Conservation (phyloP, 345 rosid genomes). For the Sisymbrium irio region DNA sequence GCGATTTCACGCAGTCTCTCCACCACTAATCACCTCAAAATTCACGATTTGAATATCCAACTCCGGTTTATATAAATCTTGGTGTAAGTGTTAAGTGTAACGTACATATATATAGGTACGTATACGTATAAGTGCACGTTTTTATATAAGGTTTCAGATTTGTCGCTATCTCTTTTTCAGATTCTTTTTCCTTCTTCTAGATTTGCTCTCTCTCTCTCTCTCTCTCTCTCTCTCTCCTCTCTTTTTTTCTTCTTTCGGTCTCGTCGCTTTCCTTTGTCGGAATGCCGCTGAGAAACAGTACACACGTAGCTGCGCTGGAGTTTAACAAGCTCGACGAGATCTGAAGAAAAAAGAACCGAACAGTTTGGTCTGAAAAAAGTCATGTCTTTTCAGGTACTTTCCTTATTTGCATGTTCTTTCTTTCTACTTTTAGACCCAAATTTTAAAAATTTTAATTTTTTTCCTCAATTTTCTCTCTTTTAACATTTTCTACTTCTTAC, state of each 20-base stretch:
- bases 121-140: slow-evolving; percentile 18
- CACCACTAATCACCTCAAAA: neutral
- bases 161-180: slow-evolving; percentile 27
- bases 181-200: slow-evolving; percentile 20
- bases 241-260: neutral
- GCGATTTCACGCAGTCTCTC: slow-evolving; percentile 8
- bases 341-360: slow-evolving; percentile 27
- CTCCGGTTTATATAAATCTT: neutral
- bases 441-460: too few relatives aligned
- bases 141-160: slow-evolving; percentile 15
- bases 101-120: neutral
- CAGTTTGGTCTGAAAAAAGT: slow-evolving; percentile 26
- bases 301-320: neutral
- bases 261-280: slow-evolving; percentile 7
- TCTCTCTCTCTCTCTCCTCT: slow-evolving; percentile 16
- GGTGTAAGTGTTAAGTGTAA: neutral
- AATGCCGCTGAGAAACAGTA: slow-evolving; percentile 16
- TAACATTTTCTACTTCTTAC: neutral
- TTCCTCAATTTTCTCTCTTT: too few relatives aligned
- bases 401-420: slow-evolving; percentile 6
- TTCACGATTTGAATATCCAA: neutral
- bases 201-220: slow-evolving; percentile 23
- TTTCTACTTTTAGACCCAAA: neutral
- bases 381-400: slow-evolving; percentile 42
- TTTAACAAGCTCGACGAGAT: slow-evolving; percentile 36